Evolutionary conservation across 2,329 filamentous ascomycete species (phyloP).

Genomic region (Aspergillus oerlinghausenensis): DNA sequence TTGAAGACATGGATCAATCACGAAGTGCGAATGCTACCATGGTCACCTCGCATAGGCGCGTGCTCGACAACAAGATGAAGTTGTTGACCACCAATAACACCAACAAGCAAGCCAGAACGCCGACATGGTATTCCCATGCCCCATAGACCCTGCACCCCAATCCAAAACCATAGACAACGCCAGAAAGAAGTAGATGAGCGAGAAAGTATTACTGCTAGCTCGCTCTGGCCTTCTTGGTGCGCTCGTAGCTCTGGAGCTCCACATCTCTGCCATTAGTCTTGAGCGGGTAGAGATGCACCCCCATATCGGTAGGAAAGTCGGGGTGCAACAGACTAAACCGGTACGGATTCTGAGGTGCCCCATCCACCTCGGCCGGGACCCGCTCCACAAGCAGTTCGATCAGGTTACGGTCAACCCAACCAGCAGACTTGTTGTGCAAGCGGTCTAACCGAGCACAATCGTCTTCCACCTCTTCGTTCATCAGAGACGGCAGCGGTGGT

Average conservation of each 20-base stretch:
- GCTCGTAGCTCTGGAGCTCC: conserved; percentile 1
- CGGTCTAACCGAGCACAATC: conserved; percentile 41
- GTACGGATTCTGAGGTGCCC: conserved; percentile 29
- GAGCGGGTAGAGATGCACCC: conserved; percentile 41
- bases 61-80: background rate
- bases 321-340: conserved; percentile 40
- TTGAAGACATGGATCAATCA: background rate
- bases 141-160: background rate
- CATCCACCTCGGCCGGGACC: conserved; percentile 25
- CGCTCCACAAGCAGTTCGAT: conserved; percentile 37
- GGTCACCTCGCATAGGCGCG: no score
- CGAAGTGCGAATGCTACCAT: background rate
- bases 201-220: background rate
- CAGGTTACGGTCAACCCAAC: conserved; percentile 40
- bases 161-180: background rate
- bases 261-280: background rate
- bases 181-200: background rate
- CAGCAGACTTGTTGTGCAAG: conserved; percentile 32
- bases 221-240: conserved; percentile 3
- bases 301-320: conserved; percentile 41
- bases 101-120: background rate
- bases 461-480: conserved; percentile 46
- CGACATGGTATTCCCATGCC: background rate
- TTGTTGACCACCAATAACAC: background rate
- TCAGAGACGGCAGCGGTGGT: conserved; percentile 39